Conservation (phyloP, 179 eudicot genomes). For the Carnegiea gigantea region DNA sequence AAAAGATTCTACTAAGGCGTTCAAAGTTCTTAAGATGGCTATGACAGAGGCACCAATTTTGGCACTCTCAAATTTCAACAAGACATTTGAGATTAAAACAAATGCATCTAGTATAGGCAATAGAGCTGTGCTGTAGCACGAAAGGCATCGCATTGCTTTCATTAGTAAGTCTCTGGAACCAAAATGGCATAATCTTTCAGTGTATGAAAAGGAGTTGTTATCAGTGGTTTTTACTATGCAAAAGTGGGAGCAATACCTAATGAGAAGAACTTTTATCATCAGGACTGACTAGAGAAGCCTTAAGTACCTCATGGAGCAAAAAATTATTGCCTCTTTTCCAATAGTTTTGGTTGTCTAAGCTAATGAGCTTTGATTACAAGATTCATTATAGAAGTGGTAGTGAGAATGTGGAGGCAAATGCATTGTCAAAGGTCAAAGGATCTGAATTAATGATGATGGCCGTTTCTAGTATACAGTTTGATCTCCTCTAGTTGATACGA, state of each 20-base stretch:
- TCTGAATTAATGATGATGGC: neutral
- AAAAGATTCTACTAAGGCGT: neutral
- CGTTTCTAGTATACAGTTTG: neutral
- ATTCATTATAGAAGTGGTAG: neutral
- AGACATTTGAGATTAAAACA: neutral
- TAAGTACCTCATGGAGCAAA: neutral
- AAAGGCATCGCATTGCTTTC: neutral
- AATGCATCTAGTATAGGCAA: neutral
- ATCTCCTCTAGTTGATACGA: neutral
- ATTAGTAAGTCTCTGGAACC: neutral
- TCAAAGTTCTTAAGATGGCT: neutral
- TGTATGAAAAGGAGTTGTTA: neutral
- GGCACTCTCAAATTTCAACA: neutral
- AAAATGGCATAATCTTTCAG: neutral
- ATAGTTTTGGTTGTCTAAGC: neutral
- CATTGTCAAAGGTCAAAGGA: neutral
- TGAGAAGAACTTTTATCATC: no score
- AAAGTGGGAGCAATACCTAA: neutral
- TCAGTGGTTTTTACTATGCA: no score
- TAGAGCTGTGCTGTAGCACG: no score
- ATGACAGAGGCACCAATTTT: neutral
- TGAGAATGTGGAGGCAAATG: neutral
- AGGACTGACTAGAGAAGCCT: neutral
- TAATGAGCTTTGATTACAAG: neutral
- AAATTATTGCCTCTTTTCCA: neutral